Percentiles rank a stretch among this genome's conserved stretches.
phyloP scores from a whole-genome alignment of 1,139 yeast genomes.

The Citeromyces siamensis region DNA sequence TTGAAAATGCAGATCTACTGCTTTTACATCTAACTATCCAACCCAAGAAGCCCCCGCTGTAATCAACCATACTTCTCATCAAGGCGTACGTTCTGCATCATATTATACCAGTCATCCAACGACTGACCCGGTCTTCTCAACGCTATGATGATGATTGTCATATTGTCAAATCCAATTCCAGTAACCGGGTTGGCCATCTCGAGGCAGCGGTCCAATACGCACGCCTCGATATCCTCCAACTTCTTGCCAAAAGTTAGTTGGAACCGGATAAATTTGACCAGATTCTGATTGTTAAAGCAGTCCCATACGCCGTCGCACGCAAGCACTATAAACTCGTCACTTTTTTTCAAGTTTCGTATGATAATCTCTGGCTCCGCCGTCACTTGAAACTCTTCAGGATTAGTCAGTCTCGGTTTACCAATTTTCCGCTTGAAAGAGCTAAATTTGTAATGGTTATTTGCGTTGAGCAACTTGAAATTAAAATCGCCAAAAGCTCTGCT shows the following conservation, averaged over 20 bases:
- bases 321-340: slow-evolving; percentile 52
- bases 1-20: too few species aligned
- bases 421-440: slow-evolving; percentile 21
- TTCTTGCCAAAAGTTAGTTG: slow-evolving; percentile 45
- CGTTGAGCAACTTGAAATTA: slow-evolving; percentile 34
- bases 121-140: slow-evolving; percentile 29
- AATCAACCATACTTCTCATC: slow-evolving; percentile 33
- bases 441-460: slow-evolving; percentile 17
- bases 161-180: slow-evolving; percentile 72
- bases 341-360: slow-evolving; percentile 31
- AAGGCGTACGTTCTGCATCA: slow-evolving; percentile 35
- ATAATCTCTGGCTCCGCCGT: slow-evolving; percentile 64
- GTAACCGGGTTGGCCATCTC: slow-evolving; percentile 65
- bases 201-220: slow-evolving; percentile 51
- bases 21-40: too few species aligned
- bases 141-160: slow-evolving; percentile 60
- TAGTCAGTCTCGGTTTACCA: slow-evolving; percentile 12
- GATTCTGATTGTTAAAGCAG: slow-evolving; percentile 47
- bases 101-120: slow-evolving; percentile 45
- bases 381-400: slow-evolving; percentile 33
- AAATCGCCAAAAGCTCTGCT: slow-evolving; percentile 74
- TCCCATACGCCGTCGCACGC: slow-evolving; percentile 85
- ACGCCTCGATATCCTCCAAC: slow-evolving; percentile 45
- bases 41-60: too few species aligned
- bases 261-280: slow-evolving; percentile 41